Conservation (phyloP, 257 asterid species). For the Capsicum rhomboideum region DNA sequence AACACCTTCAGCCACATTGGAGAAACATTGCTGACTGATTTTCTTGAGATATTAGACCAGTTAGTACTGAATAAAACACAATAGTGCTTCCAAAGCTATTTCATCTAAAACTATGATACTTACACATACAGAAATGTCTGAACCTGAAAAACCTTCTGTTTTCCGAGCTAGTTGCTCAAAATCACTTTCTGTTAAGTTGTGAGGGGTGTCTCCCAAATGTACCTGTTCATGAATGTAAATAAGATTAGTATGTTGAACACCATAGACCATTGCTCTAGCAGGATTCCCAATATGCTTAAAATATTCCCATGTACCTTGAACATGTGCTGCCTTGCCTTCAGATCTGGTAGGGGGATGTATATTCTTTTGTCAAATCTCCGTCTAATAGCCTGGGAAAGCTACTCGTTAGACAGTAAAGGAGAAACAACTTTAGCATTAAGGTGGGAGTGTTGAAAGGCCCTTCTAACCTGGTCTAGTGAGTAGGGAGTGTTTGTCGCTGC, state of each 20-base stretch:
- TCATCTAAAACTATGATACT: constrained; percentile 12
- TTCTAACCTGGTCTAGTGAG: constrained; percentile 12
- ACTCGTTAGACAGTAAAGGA: neutral
- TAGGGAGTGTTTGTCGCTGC: constrained; percentile 22
- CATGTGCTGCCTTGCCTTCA: constrained; percentile 26
- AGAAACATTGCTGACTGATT: neutral
- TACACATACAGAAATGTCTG: constrained; percentile 73
- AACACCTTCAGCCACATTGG: neutral
- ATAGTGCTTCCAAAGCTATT: neutral
- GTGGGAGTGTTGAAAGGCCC: neutral
- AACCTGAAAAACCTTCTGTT: constrained; percentile 79
- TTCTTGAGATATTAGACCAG: neutral
- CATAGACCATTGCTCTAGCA: neutral
- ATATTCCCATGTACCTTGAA: constrained; percentile 11
- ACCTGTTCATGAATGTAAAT: constrained; percentile 32
- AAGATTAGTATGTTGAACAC: neutral
- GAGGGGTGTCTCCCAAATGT: constrained; percentile 79
- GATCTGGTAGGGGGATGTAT: constrained; percentile 22
- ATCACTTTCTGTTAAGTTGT: constrained; percentile 59
- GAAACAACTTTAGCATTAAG: neutral
- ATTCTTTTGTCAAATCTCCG: constrained; percentile 26
- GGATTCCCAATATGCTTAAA: neutral
- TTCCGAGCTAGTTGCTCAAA: constrained; percentile 55
- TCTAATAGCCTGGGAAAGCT: constrained; percentile 14
- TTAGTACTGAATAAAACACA: neutral